Conservation (phyloP, 345 rosid genomes). For the Gossypium herbaceum region DNA sequence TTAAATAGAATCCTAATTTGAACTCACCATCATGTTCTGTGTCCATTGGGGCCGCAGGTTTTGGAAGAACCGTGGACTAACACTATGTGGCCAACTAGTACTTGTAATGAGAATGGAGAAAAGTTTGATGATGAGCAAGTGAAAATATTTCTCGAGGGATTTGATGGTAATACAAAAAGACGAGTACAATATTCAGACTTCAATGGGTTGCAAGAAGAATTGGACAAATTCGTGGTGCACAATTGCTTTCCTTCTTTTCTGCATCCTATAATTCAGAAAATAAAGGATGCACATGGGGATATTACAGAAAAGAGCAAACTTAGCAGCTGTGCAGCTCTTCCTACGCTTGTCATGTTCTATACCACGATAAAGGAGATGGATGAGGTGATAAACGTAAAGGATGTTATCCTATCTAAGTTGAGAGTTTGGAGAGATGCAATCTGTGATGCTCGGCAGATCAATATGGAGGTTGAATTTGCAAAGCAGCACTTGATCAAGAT, state of each 20-base stretch:
- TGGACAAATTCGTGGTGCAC: background rate
- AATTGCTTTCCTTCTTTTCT: background rate
- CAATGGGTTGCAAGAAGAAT: background rate
- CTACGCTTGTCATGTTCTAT: background rate
- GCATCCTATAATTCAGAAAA: too few species aligned
- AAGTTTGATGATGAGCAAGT: background rate
- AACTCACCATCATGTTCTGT: too few species aligned
- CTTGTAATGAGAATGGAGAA: too few species aligned
- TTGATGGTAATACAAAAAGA: background rate
- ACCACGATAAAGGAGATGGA: background rate
- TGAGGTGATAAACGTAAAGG: background rate
- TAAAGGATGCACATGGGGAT: background rate
- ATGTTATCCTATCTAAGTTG: background rate
- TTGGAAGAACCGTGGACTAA: fast-evolving
- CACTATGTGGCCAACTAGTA: too few species aligned
- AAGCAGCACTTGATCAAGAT: background rate
- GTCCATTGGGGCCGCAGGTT: too few species aligned
- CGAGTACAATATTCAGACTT: background rate
- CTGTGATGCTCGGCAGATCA: background rate
- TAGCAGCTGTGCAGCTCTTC: background rate
- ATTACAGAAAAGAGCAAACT: background rate
- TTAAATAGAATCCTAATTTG: too few species aligned
- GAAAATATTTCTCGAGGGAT: fast-evolving
- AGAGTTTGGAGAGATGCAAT: background rate
- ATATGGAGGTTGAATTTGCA: background rate